Conservation (phyloP, 495 filamentous ascomycete species). For the Staphylotrichum tortipilum region DNA sequence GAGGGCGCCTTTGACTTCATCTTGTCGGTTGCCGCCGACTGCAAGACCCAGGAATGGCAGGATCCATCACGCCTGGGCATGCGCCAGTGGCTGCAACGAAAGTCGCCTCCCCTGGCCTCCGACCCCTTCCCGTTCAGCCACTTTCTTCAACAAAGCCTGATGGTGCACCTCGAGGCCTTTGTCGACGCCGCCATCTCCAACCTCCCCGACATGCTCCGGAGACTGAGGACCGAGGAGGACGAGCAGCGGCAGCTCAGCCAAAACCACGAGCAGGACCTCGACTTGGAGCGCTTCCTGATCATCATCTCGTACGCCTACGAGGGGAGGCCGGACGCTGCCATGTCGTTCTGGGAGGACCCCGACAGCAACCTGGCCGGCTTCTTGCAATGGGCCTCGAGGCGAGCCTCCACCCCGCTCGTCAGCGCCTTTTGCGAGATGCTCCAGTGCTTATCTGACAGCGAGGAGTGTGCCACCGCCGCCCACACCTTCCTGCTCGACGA, state of each 20-base stretch:
- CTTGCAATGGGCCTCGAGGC: conserved; percentile 85
- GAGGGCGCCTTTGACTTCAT: conserved; percentile 91
- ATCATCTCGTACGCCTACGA: conserved; percentile 90
- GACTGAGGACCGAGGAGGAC: conserved; percentile 81
- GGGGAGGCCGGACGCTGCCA: conserved; percentile 67
- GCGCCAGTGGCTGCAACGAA: conserved; percentile 66
- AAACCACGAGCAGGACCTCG: conserved; percentile 63
- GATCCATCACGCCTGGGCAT: conserved; percentile 69
- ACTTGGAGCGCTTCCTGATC: conserved; percentile 83
- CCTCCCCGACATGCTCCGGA: conserved; percentile 83
- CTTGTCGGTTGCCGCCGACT: conserved; percentile 70
- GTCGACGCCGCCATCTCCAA: conserved; percentile 88
- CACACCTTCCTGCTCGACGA: conserved; percentile 89
- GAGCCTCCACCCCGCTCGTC: conserved; percentile 85
- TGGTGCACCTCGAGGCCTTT: conserved; percentile 75
- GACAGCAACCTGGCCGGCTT: conserved; percentile 91
- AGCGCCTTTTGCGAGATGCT: conserved; percentile 96
- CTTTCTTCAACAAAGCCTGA: conserved; percentile 58
- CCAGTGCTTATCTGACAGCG: conserved; percentile 69
- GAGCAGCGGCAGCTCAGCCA: conserved; percentile 68
- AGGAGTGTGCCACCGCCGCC: conserved; percentile 67
- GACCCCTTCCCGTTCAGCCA: conserved; percentile 54
- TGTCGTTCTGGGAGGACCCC: conserved; percentile 79
- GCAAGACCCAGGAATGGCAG: conserved; percentile 63
- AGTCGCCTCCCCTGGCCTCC: conserved; percentile 54